Conservation (phyloP, 371 early-diverging fungal species). For the Mucor velutinosus region DNA sequence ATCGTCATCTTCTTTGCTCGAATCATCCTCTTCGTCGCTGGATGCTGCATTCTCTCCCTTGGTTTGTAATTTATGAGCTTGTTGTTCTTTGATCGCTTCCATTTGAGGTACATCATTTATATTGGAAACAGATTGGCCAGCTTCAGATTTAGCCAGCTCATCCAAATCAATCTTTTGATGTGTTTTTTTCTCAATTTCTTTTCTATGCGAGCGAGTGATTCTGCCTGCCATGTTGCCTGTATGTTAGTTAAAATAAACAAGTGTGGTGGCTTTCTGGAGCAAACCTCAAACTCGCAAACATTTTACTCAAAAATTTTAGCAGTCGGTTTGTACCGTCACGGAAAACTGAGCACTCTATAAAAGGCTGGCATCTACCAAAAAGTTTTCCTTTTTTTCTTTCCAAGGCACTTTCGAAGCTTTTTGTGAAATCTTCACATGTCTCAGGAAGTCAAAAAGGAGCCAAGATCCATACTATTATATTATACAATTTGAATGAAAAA, state of each 20-base stretch:
- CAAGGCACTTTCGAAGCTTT: conserved; percentile 39
- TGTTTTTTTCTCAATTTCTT: conserved; percentile 16
- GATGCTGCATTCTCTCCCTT: too few species aligned
- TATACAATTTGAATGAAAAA: conserved; percentile 15
- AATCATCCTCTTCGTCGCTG: background rate
- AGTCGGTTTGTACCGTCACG: conserved; percentile 11
- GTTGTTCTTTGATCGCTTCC: background rate
- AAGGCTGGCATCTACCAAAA: background rate
- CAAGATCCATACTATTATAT: conserved; percentile 21
- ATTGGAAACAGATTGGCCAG: background rate
- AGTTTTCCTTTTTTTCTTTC: conserved; percentile 22
- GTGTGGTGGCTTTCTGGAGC: background rate
- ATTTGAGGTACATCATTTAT: background rate
- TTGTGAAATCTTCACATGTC: conserved; percentile 32
- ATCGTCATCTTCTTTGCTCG: conserved; percentile 6
- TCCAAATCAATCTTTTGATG: conserved; percentile 21
- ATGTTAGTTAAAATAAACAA: background rate
- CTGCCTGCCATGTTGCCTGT: conserved; percentile 18
- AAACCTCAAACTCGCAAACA: background rate
- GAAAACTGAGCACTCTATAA: background rate
- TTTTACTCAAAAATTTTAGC: conserved; percentile 7
- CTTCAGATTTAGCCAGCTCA: conserved; percentile 3
- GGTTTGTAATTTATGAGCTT: background rate
- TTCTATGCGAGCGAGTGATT: conserved; percentile 25
- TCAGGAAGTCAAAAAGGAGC: conserved; percentile 34